These are phyloP conservation scores for Aspergillus homomorphus DNA, from an alignment of 495 filamentous ascomycete species.

Conservation along the genomic window DNA sequence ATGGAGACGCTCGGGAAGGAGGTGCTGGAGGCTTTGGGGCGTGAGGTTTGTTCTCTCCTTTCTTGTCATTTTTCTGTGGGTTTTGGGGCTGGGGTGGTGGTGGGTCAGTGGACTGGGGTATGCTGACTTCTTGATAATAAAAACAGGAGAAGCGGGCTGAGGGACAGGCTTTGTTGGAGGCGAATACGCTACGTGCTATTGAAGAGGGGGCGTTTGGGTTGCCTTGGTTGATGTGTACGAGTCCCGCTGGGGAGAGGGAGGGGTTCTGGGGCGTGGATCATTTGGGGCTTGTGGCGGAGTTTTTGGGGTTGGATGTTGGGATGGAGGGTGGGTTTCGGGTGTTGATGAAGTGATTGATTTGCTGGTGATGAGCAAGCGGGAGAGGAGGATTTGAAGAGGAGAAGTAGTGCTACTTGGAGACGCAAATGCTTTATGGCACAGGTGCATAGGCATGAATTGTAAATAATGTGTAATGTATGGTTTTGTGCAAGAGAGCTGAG, in stretches of 20 bases:
- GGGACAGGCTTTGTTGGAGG: background rate
- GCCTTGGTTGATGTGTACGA: constrained; percentile 62
- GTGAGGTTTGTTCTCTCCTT: background rate
- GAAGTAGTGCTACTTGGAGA: too few species aligned
- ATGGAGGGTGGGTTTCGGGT: background rate
- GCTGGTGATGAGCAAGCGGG: too few species aligned
- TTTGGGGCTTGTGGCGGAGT: constrained; percentile 53
- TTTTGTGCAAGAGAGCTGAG: too few species aligned
- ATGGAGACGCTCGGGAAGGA: background rate
- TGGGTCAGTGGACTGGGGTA: too few species aligned
- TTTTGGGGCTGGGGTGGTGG: too few species aligned
- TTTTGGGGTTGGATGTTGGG: constrained; percentile 47
- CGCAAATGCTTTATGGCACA: too few species aligned
- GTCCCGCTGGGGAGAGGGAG: constrained; percentile 50
- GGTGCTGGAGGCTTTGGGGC: background rate
- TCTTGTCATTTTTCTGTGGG: too few species aligned
- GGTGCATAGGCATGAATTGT: too few species aligned
- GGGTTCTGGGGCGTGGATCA: constrained; percentile 65
- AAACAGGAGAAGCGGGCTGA: background rate
- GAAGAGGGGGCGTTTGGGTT: constrained; percentile 52
- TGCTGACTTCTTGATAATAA: too few species aligned
- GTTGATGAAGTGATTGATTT: background rate
- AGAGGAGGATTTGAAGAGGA: too few species aligned
- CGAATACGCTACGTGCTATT: background rate
- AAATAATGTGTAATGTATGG: too few species aligned